A percentile compares a stretch with the other conserved stretches of the same genome.
Conservation (phyloP, 2,329 filamentous ascomycete species). For the Epichloe scottii region DNA sequence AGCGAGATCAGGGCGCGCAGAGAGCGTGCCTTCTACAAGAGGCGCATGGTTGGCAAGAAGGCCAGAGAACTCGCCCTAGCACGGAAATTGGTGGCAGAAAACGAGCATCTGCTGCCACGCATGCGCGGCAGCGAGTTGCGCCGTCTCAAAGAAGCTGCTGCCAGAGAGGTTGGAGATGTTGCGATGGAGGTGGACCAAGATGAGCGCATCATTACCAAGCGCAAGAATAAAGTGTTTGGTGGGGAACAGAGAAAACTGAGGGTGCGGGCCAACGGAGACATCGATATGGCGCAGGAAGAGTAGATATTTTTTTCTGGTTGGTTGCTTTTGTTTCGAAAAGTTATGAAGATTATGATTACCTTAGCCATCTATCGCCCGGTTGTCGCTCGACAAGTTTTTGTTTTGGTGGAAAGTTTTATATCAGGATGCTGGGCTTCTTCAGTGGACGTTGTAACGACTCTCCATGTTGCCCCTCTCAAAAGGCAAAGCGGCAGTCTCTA, state of each 20-base stretch:
- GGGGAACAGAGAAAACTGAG: constrained; percentile 28
- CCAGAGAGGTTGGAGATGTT: constrained; percentile 32
- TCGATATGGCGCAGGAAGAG: constrained; percentile 17
- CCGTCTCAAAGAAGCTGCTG: constrained; percentile 41
- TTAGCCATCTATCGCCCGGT: neutral
- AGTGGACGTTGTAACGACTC: neutral
- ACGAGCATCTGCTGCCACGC: constrained; percentile 80
- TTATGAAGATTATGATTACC: neutral
- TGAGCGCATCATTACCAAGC: constrained; percentile 11
- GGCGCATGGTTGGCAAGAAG: constrained; percentile 83
- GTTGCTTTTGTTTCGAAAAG: neutral
- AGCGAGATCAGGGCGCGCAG: constrained; percentile 71
- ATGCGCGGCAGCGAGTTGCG: constrained; percentile 51
- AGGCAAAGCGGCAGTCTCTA: no score
- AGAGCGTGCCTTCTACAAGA: constrained; percentile 88
- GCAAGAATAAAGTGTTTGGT: constrained; percentile 28
- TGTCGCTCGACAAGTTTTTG: neutral
- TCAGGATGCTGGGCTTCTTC: neutral
- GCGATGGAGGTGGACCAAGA: constrained; percentile 23
- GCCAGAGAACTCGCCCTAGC: constrained; percentile 68
- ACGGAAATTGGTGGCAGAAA: constrained; percentile 78
- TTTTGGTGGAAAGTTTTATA: neutral
- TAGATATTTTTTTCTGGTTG: constrained; percentile 7
- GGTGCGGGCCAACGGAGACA: constrained; percentile 23
- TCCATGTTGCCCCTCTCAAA: no score